These are phyloP conservation scores for Pseudonitzschia delicatissima DNA, from an alignment of 108 stramenopile species.

Conservation along the genomic window DNA sequence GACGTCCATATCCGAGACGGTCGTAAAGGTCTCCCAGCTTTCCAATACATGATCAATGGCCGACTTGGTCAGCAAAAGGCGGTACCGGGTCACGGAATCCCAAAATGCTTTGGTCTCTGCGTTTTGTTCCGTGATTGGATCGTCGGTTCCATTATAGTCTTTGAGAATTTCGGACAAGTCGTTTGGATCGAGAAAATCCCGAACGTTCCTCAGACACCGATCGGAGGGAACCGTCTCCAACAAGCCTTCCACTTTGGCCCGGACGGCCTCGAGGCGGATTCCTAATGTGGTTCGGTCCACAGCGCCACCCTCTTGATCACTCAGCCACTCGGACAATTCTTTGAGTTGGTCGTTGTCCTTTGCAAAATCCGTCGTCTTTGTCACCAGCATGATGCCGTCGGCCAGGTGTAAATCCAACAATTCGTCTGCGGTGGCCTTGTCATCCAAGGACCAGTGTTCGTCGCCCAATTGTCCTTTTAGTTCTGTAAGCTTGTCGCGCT, in stretches of 20 bases:
- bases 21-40: conserved; percentile 56
- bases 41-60: conserved; percentile 35
- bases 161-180: conserved; percentile 1
- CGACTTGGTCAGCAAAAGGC: conserved; percentile 36
- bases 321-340: background rate
- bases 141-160: background rate
- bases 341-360: conserved; percentile 10
- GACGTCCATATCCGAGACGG: conserved; percentile 68
- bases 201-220: conserved; percentile 28
- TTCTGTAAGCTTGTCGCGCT: conserved; percentile 81
- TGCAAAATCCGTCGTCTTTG: conserved; percentile 42
- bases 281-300: conserved; percentile 22
- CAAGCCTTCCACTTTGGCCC: conserved; percentile 17
- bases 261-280: conserved; percentile 18
- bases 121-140: background rate
- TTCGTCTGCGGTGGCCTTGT: conserved; percentile 60
- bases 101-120: conserved; percentile 18
- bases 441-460: conserved; percentile 62
- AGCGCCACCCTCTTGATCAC: conserved; percentile 1
- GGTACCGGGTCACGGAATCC: conserved; percentile 30
- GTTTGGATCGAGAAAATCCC: conserved; percentile 40
- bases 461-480: conserved; percentile 48
- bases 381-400: conserved; percentile 72
- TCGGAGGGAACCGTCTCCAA: conserved; percentile 19
- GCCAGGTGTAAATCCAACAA: conserved; percentile 74